Evolutionary conservation across 2,329 filamentous ascomycete genomes (phyloP).

Genomic region (Stachybotrys echinatus): DNA sequence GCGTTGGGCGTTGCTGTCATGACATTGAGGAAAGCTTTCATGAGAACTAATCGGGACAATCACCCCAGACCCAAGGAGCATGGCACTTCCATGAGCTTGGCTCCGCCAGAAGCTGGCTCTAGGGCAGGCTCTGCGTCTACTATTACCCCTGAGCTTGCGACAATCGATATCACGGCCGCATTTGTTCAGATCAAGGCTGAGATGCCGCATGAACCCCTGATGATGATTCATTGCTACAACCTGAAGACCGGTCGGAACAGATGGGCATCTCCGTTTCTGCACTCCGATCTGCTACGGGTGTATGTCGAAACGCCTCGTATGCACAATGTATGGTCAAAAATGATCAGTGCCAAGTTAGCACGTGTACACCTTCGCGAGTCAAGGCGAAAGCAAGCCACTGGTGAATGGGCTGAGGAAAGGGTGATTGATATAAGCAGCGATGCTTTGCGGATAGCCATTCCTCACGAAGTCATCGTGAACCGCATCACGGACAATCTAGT

Average conservation of each 20-base stretch:
- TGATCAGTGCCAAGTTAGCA: slow-evolving; percentile 77
- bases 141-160: slow-evolving; percentile 59
- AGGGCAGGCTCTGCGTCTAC: slow-evolving; percentile 13
- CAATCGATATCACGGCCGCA: slow-evolving; percentile 74
- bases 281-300: slow-evolving; percentile 72
- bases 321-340: slow-evolving; percentile 75
- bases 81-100: slow-evolving; percentile 10
- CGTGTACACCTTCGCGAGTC: slow-evolving; percentile 77
- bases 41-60: slow-evolving; percentile 43
- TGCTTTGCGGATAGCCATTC: slow-evolving; percentile 80
- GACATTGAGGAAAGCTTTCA: slow-evolving; percentile 68
- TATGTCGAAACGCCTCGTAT: slow-evolving; percentile 85
- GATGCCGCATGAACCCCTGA: slow-evolving; percentile 81
- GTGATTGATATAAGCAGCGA: slow-evolving; percentile 82
- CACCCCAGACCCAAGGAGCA: slow-evolving; percentile 23
- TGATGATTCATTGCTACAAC: slow-evolving; percentile 85
- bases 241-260: slow-evolving; percentile 79
- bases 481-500: slow-evolving; percentile 90
- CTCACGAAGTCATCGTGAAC: slow-evolving; percentile 85
- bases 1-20: slow-evolving; percentile 75
- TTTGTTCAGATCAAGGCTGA: slow-evolving; percentile 84
- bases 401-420: slow-evolving; percentile 63
- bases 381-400: slow-evolving; percentile 58
- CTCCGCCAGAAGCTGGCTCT: neutral
- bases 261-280: slow-evolving; percentile 79